Conservation (phyloP, 352 stramenopile genomes). For the Globisporangium paroecandrum region DNA sequence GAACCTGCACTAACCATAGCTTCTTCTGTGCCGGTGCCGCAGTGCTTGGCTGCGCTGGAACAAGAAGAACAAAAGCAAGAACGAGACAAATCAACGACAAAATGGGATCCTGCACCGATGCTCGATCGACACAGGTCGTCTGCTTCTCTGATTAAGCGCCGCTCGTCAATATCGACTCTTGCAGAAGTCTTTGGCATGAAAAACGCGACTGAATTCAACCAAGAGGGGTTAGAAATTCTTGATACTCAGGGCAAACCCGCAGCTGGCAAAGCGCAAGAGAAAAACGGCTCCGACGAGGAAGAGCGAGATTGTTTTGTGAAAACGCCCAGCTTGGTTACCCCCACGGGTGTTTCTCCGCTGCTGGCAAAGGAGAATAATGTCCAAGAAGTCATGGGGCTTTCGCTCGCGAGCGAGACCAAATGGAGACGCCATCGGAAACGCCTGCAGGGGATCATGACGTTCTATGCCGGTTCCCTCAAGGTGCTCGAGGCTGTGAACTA, state of each 20-base stretch:
- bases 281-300: neutral
- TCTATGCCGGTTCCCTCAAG: slow-evolving; percentile 21
- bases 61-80: neutral
- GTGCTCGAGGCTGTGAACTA: slow-evolving; percentile 23
- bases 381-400: slow-evolving; percentile 8
- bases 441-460: slow-evolving; percentile 37
- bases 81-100: neutral
- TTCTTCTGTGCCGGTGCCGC: neutral
- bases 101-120: neutral
- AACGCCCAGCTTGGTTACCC: neutral
- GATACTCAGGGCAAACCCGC: neutral
- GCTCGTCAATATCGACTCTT: slow-evolving; percentile 4
- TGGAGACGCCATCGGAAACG: slow-evolving; percentile 45
- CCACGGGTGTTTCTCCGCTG: neutral
- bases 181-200: slow-evolving; percentile 6
- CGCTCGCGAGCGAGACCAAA: slow-evolving; percentile 26
- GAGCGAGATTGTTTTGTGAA: neutral
- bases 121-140: neutral
- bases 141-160: neutral
- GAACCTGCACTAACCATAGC: neutral
- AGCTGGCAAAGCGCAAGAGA: neutral
- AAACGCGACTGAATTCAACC: slow-evolving; percentile 10
- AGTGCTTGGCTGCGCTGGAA: neutral
- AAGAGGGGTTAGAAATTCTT: neutral
- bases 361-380: neutral